Percentiles rank a stretch among this genome's conserved stretches.
Conservation (phyloP, 805 yeast genomes). For the Geotrichum ghanense region DNA sequence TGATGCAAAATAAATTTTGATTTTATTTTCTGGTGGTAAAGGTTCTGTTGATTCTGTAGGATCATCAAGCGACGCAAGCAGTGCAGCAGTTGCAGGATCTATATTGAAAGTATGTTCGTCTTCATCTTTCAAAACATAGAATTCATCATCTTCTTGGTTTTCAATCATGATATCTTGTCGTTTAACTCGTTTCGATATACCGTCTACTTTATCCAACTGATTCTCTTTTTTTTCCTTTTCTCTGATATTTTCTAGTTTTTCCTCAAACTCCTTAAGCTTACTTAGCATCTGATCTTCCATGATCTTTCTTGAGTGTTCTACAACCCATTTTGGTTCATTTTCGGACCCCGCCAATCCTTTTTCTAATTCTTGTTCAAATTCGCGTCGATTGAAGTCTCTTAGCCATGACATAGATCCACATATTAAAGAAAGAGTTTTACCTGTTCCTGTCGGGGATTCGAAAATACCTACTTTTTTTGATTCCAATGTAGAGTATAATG, state of each 20-base stretch:
- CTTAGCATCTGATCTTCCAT: constrained; percentile 11
- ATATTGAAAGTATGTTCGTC: constrained; percentile 21
- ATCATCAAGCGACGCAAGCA: constrained; percentile 35
- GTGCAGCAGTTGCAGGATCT: constrained; percentile 36
- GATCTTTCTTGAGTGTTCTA: constrained; percentile 26
- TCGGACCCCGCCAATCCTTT: constrained; percentile 22
- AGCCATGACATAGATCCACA: constrained; percentile 84
- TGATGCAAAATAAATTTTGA: constrained; percentile 60
- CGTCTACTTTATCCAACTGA: constrained; percentile 3
- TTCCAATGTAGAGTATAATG: constrained; percentile 53
- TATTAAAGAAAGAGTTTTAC: constrained; percentile 78
- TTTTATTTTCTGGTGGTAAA: constrained; percentile 12
- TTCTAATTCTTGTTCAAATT: constrained; percentile 11
- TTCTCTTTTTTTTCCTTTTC: constrained; percentile 9
- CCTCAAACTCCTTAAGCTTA: constrained; percentile 17
- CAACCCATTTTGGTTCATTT: constrained; percentile 63
- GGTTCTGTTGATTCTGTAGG: constrained; percentile 13
- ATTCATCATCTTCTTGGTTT: constrained; percentile 28
- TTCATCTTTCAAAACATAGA: constrained; percentile 31
- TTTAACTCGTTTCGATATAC: constrained; percentile 4
- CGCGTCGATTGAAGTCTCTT: constrained; percentile 35
- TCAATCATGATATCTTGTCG: constrained; percentile 9
- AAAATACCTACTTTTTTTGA: constrained; percentile 60
- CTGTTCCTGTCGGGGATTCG: constrained; percentile 93
- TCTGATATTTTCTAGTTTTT: constrained; percentile 11